Evolutionary conservation across 345 rosid genomes (phyloP).

Genomic region (Heritiera fomes): DNA sequence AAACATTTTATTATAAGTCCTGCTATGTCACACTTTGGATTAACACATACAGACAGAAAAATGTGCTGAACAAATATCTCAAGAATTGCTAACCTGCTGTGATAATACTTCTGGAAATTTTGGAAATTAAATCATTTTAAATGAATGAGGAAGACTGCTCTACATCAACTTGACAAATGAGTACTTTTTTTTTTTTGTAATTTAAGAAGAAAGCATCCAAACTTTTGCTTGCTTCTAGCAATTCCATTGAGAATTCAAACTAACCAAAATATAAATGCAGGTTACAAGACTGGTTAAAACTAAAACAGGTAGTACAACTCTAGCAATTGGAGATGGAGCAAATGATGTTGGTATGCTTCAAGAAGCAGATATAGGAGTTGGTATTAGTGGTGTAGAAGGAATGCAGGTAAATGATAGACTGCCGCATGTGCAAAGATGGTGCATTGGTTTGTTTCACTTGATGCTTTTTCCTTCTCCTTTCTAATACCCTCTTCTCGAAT

Average conservation of each 20-base stretch:
- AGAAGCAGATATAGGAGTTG: slow-evolving; percentile 94
- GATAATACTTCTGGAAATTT: not conserved
- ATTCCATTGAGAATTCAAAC: slow-evolving; percentile 3
- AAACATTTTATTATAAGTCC: not conserved
- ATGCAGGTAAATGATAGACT: slow-evolving; percentile 66
- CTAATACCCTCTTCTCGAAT: slow-evolving; percentile 6
- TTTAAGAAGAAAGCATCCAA: not conserved
- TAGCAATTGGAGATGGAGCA: slow-evolving; percentile 95
- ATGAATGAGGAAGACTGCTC: not conserved
- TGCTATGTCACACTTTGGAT: not conserved
- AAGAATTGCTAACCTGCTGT: too few relatives aligned
- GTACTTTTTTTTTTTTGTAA: slow-evolving; percentile 9
- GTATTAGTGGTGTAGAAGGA: slow-evolving; percentile 96
- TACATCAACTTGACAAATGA: not conserved
- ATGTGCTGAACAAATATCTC: not conserved
- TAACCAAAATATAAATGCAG: slow-evolving; percentile 38
- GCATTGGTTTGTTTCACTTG: not conserved
- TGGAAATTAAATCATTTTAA: not conserved
- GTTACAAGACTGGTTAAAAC: slow-evolving; percentile 86
- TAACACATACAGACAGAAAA: not conserved
- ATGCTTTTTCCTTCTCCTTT: slow-evolving; percentile 6
- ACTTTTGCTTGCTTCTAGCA: not conserved
- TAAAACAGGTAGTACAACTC: slow-evolving; percentile 78
- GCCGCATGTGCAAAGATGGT: not conserved
- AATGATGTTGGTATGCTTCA: slow-evolving; percentile 99